Base-by-base conservation (phyloP, 768 basidiomycete species). In the Boletus sp. region DNA sequence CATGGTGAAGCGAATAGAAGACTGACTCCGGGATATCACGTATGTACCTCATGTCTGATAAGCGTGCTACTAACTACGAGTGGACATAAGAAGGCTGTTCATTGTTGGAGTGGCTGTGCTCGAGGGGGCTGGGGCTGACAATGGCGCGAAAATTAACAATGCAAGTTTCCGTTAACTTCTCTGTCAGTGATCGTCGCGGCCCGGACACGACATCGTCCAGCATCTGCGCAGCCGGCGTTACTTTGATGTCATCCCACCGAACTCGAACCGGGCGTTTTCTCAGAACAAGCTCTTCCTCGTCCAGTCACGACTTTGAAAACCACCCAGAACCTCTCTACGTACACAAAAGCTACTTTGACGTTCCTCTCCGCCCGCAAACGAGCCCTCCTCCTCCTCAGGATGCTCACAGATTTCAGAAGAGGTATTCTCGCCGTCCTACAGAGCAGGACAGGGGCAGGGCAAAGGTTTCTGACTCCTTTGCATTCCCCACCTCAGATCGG, bases 201-300 rank as follows among this genome's bases (percentile, higher is more conserved):
- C 24, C 24, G 24, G 24, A 24, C 24, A 24, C 24, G 24, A 24
- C 24, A 24, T 3, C 24, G 24, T 24, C 24, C 24, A 24, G 2
- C 1, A 8, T 14, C 20, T 20, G 11, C 42, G 7, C n/a, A 17
- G 32, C 44, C 40, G n/a, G 51, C 35, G 29, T 32, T 7, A 5
- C 30, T 54, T 40, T 63, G 42, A 67, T 71, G 64, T 61, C 61
- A 9, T 56, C 45, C 52, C 55, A 56, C 47, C 55, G 49, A 39
- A 45, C 54, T 44, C 47, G 53, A 63, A 35, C 50, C 35, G 63
- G 77, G 40, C 80, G 76, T 54, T 70, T 71, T 29, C 80, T 83
- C 15, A 76, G 78, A 69, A 84, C 78, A 62, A 72, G 78, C 20
- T 84, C 86, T 8, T 82, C 84, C 35, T 85, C 86, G 29, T 73